Evolutionary conservation across 768 basidiomycete genomes (phyloP).

Genomic region (Lentinula detonsa): DNA sequence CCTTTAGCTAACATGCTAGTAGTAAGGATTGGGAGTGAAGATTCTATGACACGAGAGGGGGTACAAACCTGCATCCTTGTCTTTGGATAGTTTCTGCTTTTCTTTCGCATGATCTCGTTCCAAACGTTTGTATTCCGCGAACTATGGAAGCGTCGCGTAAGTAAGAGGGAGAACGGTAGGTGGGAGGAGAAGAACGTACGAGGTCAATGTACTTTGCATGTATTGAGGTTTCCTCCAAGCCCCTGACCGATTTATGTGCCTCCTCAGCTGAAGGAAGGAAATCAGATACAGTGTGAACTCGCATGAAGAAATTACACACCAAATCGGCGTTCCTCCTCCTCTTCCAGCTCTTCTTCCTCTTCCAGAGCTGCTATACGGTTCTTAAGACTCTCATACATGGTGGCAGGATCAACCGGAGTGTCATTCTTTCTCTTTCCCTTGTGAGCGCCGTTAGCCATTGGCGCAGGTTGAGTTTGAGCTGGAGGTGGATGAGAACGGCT

Average conservation of each 20-base stretch:
- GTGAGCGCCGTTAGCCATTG: slow-evolving; percentile 35
- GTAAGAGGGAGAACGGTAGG: not conserved
- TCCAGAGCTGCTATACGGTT: slow-evolving; percentile 85
- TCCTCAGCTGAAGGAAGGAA: slow-evolving; percentile 60
- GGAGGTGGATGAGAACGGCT: slow-evolving; percentile 23
- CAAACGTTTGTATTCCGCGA: slow-evolving; percentile 80
- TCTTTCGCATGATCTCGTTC: slow-evolving; percentile 90
- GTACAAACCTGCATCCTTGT: slow-evolving; percentile 77
- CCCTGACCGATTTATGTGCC: slow-evolving; percentile 80
- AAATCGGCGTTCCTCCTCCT: slow-evolving; percentile 78
- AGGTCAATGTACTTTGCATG: slow-evolving; percentile 86
- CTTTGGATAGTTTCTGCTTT: slow-evolving; percentile 85
- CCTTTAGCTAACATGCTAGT: slow-evolving; percentile 53
- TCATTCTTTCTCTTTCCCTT: slow-evolving; percentile 73
- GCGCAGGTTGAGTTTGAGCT: slow-evolving; percentile 25
- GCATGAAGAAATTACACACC: slow-evolving; percentile 38
- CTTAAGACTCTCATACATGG: slow-evolving; percentile 86
- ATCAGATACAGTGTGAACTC: slow-evolving; percentile 11
- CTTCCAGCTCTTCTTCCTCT: slow-evolving; percentile 81
- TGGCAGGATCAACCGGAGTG: slow-evolving; percentile 69
- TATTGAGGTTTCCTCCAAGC: slow-evolving; percentile 75
- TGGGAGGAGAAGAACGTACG: slow-evolving; percentile 37
- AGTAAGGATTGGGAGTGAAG: slow-evolving; percentile 7
- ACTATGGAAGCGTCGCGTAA: slow-evolving; percentile 37
- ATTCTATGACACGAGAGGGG: slow-evolving; percentile 2